phyloP scores from a whole-genome alignment of 129 eudicot genomes.

The Calendula officinalis region DNA sequence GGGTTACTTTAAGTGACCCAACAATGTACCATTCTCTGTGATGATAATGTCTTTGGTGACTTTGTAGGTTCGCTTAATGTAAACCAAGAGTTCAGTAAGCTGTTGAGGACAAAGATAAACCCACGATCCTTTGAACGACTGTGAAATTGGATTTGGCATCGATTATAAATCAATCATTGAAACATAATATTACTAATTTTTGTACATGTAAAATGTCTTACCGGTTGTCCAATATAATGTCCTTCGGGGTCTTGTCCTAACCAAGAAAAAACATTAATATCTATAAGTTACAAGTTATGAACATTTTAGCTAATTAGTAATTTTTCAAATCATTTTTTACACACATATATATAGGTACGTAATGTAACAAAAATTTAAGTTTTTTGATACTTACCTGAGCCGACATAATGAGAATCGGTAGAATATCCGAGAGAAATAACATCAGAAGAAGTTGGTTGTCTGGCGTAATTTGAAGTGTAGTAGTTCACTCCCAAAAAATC shows the following conservation, averaged over 20 bases:
- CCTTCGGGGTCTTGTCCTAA: constrained; percentile 19
- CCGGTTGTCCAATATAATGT: constrained; percentile 26
- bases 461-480: constrained; percentile 33
- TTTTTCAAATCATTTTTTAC: background rate
- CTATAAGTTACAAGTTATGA: constrained; percentile 1
- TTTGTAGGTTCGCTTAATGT: constrained; percentile 25
- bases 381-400: background rate
- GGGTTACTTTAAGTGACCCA: too few species aligned
- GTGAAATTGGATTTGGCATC: background rate
- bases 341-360: too few species aligned
- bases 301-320: background rate
- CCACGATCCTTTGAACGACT: constrained; percentile 12
- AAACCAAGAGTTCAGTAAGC: constrained; percentile 27
- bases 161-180: background rate
- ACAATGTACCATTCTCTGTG: constrained; percentile 39
- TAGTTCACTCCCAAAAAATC: constrained; percentile 48
- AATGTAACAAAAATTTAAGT: too few species aligned
- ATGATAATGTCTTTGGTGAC: constrained; percentile 30
- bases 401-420: background rate
- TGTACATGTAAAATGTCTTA: background rate
- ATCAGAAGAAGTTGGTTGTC: constrained; percentile 12
- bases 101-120: constrained; percentile 38
- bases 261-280: background rate
- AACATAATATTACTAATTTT: background rate
- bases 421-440: constrained; percentile 16